Evolutionary conservation across 805 yeast species (phyloP).

Genomic region (Kluyveromyces starmeri): DNA sequence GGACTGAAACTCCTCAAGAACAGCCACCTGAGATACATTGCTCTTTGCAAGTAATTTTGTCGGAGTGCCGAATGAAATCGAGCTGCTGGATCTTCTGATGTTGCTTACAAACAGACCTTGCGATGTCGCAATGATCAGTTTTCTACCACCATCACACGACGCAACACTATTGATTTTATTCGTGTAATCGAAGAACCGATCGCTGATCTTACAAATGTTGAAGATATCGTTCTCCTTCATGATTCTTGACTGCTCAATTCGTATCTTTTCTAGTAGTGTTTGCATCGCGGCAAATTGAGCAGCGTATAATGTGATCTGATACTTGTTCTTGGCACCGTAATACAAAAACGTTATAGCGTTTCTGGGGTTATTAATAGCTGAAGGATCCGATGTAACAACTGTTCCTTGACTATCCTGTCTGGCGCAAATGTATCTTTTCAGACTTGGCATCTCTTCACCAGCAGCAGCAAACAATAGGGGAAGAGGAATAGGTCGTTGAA

Average conservation of each 20-base stretch:
- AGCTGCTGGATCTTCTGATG: conserved; percentile 38
- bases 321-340: conserved; percentile 32
- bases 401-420: conserved; percentile 27
- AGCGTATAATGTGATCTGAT: conserved; percentile 36
- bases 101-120: conserved; percentile 82
- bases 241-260: conserved; percentile 67
- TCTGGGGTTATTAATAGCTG: conserved; percentile 16
- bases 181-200: conserved; percentile 61
- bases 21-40: conserved; percentile 83
- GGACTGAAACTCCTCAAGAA: conserved; percentile 82
- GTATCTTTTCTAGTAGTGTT: conserved; percentile 71
- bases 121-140: conserved; percentile 84
- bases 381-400: conserved; percentile 20
- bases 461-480: conserved; percentile 68
- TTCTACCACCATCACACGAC: conserved; percentile 91
- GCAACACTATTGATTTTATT: conserved; percentile 84
- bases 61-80: conserved; percentile 58
- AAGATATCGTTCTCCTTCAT: conserved; percentile 70
- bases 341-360: conserved; percentile 29
- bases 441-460: conserved; percentile 67
- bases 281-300: conserved; percentile 52
- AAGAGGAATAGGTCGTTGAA: conserved; percentile 78
- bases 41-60: conserved; percentile 62
- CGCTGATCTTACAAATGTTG: conserved; percentile 64
- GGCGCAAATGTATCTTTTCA: conserved; percentile 34